Conservation (phyloP, 2,329 filamentous ascomycete species). For the Graphilbum sp. region DNA sequence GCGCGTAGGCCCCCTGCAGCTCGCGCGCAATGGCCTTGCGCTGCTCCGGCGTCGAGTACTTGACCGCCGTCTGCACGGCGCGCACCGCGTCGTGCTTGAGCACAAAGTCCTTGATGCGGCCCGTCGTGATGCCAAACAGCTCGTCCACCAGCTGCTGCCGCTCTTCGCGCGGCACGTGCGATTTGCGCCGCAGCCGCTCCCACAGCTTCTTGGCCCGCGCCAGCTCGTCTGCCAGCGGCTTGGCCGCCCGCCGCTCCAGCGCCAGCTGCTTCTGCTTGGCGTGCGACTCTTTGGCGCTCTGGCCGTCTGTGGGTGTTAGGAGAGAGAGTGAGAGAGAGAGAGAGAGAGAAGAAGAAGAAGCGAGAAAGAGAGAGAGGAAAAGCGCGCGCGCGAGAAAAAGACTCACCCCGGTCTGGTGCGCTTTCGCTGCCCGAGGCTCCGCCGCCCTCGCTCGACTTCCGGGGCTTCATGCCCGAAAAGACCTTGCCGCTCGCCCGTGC, state of each 20-base stretch:
- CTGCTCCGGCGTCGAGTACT: constrained; percentile 79
- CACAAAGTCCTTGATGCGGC: constrained; percentile 84
- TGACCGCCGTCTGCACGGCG: constrained; percentile 90
- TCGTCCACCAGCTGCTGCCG: constrained; percentile 74
- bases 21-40: constrained; percentile 75
- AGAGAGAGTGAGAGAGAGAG: too few relatives aligned
- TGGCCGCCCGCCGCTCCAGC: constrained; percentile 78
- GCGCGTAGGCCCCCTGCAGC: constrained; percentile 67
- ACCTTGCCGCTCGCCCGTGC: constrained; percentile 3
- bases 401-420: too few relatives aligned
- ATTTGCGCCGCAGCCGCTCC: constrained; percentile 86
- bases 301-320: constrained; percentile 21
- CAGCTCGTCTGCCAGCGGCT: constrained; percentile 83
- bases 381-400: background rate
- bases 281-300: constrained; percentile 72
- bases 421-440: too few relatives aligned
- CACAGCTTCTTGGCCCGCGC: constrained; percentile 88
- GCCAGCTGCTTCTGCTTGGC: constrained; percentile 81
- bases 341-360: too few relatives aligned
- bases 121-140: constrained; percentile 81
- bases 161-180: constrained; percentile 80
- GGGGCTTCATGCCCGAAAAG: background rate
- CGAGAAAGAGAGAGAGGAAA: background rate
- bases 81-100: constrained; percentile 98
- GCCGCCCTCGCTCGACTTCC: background rate